Evolutionary conservation across 805 yeast genomes (phyloP), one percentile per base, ranked within the genome.

Genomic region (Candida adriatica): DNA sequence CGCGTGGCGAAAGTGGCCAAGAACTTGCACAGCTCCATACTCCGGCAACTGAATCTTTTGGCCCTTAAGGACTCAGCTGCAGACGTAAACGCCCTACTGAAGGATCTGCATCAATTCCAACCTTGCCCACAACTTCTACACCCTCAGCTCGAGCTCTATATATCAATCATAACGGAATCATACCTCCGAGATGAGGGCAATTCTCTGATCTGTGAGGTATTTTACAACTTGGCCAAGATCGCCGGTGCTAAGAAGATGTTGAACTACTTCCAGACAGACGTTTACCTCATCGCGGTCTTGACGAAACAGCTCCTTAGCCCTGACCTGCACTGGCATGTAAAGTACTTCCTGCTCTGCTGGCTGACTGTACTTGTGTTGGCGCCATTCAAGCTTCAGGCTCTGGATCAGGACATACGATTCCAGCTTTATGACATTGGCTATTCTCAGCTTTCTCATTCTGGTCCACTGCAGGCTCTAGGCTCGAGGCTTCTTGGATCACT

Each of bases 261-360:
- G n/a, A 66, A 66, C 36, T 72, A 71, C 53, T 64, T 85, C 30
- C 64, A 77, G 2, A 73, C 80, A 18, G 78, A 81, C 32, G 70
- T 81, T 2, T 57, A 63, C 34, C 45, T 70, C 11, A 51, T 84
- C 6, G 61, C 66, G 0, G 35, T 42, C 3, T 51, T 71, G n/a
- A 13, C 66, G 1, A 23, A 30, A 4, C 37, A 43, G 14, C 34
- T 68, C 8, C 45, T 36, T 6, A 20, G 23, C n/a, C 7, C 17
- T 1, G 30, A 35, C 6, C 24, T 38, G 6, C 28, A 48, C 33
- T 74, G 80, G 83, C 62, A 67, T 29, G 61, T 61, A 18, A 49
- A 58, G 21, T 76, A 61, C 35, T 54, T 78, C 8, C 48, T 75
- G 25, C 54, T 86, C 7, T 59, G 81, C 4, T 88, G 95, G 95